Percentiles rank a stretch among this genome's conserved stretches.
phyloP scores from a whole-genome alignment of 106 monocot genomes.

The Dioscorea dumetorum region DNA sequence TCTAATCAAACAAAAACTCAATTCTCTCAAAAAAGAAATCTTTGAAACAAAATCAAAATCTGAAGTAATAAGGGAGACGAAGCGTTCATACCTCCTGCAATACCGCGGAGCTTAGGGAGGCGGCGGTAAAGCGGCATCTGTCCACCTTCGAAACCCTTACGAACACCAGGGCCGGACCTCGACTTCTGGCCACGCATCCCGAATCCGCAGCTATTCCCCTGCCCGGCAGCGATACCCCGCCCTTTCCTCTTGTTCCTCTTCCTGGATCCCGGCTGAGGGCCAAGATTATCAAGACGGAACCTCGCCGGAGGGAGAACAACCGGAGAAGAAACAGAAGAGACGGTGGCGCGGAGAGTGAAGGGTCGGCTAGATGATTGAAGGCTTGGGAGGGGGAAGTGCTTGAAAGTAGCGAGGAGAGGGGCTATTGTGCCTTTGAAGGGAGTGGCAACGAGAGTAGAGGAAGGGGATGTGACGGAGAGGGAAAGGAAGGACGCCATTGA shows the following conservation, averaged over 20 bases:
- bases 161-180: constrained; percentile 78
- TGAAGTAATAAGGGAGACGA: too few species aligned
- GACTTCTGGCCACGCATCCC: constrained; percentile 99
- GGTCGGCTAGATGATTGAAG: background rate
- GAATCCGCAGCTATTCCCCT: constrained; percentile 91
- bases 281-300: constrained; percentile 81
- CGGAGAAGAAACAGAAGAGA: background rate
- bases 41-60: background rate
- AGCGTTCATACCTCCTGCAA: constrained; percentile 72
- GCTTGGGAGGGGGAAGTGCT: background rate
- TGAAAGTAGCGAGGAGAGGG: background rate
- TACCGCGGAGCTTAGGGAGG: constrained; percentile 86
- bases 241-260: constrained; percentile 80
- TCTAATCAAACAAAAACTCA: too few species aligned
- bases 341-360: background rate
- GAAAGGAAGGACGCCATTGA: constrained; percentile 37
- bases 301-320: constrained; percentile 12
- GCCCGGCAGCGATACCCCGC: constrained; percentile 80
- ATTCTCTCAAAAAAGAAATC: background rate
- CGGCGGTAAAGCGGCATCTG: constrained; percentile 95
- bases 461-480: constrained; percentile 9
- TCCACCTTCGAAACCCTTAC: constrained; percentile 88
- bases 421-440: constrained; percentile 15
- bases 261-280: constrained; percentile 84
- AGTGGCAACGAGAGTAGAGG: background rate